Conservation (phyloP, 768 basidiomycete genomes). For the Boletus subparvulus region DNA sequence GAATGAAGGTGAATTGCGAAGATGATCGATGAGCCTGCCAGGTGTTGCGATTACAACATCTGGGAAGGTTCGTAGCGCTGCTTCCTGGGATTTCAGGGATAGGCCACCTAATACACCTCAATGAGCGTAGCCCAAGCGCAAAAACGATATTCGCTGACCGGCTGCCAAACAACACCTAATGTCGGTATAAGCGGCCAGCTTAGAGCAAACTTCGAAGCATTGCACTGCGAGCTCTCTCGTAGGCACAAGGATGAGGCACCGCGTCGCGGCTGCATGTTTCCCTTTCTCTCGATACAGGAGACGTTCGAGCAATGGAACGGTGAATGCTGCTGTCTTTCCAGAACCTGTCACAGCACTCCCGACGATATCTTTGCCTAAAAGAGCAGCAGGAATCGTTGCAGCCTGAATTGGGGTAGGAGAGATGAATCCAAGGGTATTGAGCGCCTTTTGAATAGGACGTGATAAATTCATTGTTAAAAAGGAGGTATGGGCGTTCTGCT, state of each 20-base stretch:
- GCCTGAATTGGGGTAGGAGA: slow-evolving; percentile 96
- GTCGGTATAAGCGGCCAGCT: slow-evolving; percentile 84
- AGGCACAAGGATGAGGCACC: slow-evolving; percentile 91
- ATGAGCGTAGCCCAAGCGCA: slow-evolving; percentile 1
- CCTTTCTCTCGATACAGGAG: slow-evolving; percentile 89
- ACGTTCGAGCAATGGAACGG: slow-evolving; percentile 91
- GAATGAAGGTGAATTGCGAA: slow-evolving; percentile 93
- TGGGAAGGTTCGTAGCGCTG: slow-evolving; percentile 77
- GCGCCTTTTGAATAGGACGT: slow-evolving; percentile 86
- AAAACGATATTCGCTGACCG: slow-evolving; percentile 48
- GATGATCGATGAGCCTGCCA: slow-evolving; percentile 95
- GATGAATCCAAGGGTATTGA: slow-evolving; percentile 76
- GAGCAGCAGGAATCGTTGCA: slow-evolving; percentile 88
- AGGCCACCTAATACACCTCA: slow-evolving; percentile 65
- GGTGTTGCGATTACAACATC: slow-evolving; percentile 97
- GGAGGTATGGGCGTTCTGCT: slow-evolving; percentile 61
- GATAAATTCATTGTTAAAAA: slow-evolving; percentile 95
- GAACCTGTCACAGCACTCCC: slow-evolving; percentile 96
- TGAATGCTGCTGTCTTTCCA: slow-evolving; percentile 97
- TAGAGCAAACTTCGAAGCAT: slow-evolving; percentile 88
- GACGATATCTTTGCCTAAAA: slow-evolving; percentile 94
- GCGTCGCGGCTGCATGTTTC: slow-evolving; percentile 78
- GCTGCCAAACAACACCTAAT: slow-evolving; percentile 89
- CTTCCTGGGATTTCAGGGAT: slow-evolving; percentile 90
- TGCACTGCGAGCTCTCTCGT: slow-evolving; percentile 96